Evolutionary conservation across 495 filamentous ascomycete genomes (phyloP), one percentile per base, ranked within the genome.

Genomic region (Apiosordaria backusii): DNA sequence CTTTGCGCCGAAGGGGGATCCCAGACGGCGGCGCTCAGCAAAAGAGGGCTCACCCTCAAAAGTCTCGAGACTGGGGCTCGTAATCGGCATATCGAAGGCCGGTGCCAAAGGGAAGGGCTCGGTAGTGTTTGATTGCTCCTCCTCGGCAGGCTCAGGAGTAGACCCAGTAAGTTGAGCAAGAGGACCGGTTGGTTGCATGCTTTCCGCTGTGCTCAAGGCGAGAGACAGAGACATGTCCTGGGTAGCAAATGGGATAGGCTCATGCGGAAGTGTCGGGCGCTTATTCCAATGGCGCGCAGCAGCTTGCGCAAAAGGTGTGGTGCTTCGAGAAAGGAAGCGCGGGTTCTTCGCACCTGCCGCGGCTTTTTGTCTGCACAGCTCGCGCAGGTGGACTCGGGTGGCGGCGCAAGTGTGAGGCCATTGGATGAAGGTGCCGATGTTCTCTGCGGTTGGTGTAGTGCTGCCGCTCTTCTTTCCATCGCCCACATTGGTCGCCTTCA

Each of bases 221-320:
- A 99, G 85, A 45, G 95, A 97, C 50, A 96, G 79, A 53, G 91
- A 89, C 79, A 98, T 89, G 63, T 95, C 92, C 54, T 90, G 88
- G 13, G 89, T 92, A 3, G 87, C 83, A 25, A 85, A 83, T 23
- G 75, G 75, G 7, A 74, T 74, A 1, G 74, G 64, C 5, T 74
- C 76, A 22, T 67, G 76, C 21, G 70, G 74, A 4, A 78, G 76
- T 0, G 77, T 76, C 16, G 76, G 77, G 23, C 76, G 74, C 26
- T 79, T 79, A 65, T 78, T 80, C 70, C 73, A 78, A 65, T 76
- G 75, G 62, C 79, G 78, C 68, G 80, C 77, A 65, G 85, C 77
- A 65, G 85, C 75, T 68, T 89, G 81, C 63, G 79, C 70, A 70
- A 90, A 86, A 7, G 93, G 90, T 23, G 92, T 90, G 52, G 90